Evolutionary conservation across 2,329 filamentous ascomycete genomes (phyloP).

Genomic region (Ceratocystis huliohia): DNA sequence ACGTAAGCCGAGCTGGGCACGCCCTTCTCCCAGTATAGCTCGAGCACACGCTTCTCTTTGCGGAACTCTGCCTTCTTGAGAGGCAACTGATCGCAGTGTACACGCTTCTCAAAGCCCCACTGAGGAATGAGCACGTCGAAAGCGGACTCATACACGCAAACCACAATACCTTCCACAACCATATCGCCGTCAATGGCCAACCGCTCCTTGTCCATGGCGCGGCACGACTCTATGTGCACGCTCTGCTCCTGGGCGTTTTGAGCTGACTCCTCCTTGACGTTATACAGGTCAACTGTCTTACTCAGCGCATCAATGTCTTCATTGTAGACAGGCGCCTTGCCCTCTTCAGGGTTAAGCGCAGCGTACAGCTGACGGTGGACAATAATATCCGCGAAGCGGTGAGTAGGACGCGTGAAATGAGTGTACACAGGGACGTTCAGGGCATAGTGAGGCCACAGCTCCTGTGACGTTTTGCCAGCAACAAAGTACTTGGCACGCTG

Average conservation of each 20-base stretch:
- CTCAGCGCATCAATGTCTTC: slow-evolving; percentile 79
- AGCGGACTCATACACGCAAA: slow-evolving; percentile 96
- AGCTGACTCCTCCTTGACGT: slow-evolving; percentile 97
- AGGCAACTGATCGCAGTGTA: slow-evolving; percentile 95
- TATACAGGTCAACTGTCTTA: slow-evolving; percentile 91
- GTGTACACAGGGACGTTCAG: slow-evolving; percentile 90
- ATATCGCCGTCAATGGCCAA: slow-evolving; percentile 80
- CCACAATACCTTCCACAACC: slow-evolving; percentile 87
- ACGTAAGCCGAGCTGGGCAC: slow-evolving; percentile 92
- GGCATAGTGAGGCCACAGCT: slow-evolving; percentile 76
- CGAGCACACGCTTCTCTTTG: slow-evolving; percentile 86
- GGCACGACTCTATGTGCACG: slow-evolving; percentile 94
- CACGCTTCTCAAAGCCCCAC: slow-evolving; percentile 97
- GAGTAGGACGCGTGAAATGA: slow-evolving; percentile 90
- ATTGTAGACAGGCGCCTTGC: slow-evolving; percentile 39
- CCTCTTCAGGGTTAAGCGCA: slow-evolving; percentile 64
- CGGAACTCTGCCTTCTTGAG: slow-evolving; percentile 98
- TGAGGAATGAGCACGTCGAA: slow-evolving; percentile 97
- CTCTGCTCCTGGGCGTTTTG: slow-evolving; percentile 97
- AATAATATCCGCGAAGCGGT: slow-evolving; percentile 87
- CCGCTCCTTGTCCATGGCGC: slow-evolving; percentile 84
- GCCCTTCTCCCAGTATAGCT: slow-evolving; percentile 99
- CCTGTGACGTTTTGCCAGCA: slow-evolving; percentile 62
- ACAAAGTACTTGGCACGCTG: slow-evolving; percentile 92
- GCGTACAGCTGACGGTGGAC: slow-evolving; percentile 91